A percentile compares a stretch with the other conserved stretches of the same genome.
Conservation (phyloP, 176 grass and related monocot genomes). For the Leersia perrieri region DNA sequence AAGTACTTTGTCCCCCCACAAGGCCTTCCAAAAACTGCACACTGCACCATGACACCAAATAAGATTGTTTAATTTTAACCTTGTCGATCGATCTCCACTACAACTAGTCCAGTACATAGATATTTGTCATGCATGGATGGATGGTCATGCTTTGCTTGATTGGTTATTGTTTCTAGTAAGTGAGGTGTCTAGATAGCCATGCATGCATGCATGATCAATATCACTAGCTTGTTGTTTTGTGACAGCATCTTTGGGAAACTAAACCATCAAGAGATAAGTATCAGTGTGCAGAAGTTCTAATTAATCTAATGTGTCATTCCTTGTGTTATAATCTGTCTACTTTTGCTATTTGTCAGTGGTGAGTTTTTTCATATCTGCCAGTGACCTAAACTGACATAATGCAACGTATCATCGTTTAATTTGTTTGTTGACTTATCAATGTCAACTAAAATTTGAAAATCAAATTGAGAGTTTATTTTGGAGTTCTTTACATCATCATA, state of each 20-base stretch:
- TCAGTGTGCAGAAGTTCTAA: slow-evolving; percentile 4
- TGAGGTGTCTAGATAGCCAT: background rate
- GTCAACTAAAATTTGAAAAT: too few relatives aligned
- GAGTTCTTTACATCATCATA: too few relatives aligned
- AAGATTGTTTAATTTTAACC: slow-evolving; percentile 42
- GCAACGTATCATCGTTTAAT: too few relatives aligned
- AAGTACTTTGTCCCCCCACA: slow-evolving; percentile 87
- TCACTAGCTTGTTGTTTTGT: slow-evolving; percentile 29
- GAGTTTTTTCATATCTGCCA: background rate
- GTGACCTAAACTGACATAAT: background rate
- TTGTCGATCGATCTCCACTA: background rate
- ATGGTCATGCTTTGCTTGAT: background rate
- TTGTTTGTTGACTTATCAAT: too few relatives aligned
- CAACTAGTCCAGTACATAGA: slow-evolving; percentile 27
- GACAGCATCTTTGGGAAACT: slow-evolving; percentile 42
- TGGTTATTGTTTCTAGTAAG: slow-evolving; percentile 35
- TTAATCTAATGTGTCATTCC: background rate
- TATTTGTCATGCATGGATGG: background rate
- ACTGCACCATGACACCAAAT: slow-evolving; percentile 47
- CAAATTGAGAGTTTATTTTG: too few relatives aligned
- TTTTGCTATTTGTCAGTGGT: background rate
- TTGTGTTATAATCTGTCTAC: background rate
- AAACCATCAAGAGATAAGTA: slow-evolving; percentile 25
- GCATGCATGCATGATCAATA: slow-evolving; percentile 11
- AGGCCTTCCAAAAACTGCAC: slow-evolving; percentile 56